Conservation (phyloP, 331 rosid genomes). For the Quercus lobata region DNA sequence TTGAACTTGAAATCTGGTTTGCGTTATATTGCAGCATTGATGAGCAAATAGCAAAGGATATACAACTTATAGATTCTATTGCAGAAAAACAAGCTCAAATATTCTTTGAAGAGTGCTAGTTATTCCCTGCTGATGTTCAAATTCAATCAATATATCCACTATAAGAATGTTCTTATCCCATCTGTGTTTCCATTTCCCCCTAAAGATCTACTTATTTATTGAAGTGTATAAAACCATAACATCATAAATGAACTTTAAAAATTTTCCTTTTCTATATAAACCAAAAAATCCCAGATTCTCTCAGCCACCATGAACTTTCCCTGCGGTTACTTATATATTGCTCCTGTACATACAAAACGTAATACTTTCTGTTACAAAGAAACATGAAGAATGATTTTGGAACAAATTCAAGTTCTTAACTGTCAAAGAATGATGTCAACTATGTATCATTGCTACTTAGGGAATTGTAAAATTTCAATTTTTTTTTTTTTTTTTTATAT, state of each 20-base stretch:
- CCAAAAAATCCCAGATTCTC: background rate
- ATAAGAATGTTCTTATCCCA: constrained; percentile 36
- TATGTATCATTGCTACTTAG: background rate
- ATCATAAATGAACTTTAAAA: background rate
- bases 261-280: background rate
- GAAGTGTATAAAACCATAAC: background rate
- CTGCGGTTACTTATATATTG: background rate
- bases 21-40: constrained; percentile 60
- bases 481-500: no score
- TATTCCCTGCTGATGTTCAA: constrained; percentile 95
- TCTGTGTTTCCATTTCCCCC: constrained; percentile 6
- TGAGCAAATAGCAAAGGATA: constrained; percentile 86
- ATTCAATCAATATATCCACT: constrained; percentile 93
- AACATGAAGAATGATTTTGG: background rate
- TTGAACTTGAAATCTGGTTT: constrained; percentile 20
- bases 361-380: background rate
- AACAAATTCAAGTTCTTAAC: background rate
- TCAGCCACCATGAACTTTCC: background rate
- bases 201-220: background rate
- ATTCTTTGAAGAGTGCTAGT: constrained; percentile 91
- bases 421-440: background rate
- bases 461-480: no score
- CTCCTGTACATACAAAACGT: background rate
- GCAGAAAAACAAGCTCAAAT: constrained; percentile 93
- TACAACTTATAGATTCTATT: constrained; percentile 84